phyloP scores from a whole-genome alignment of 345 rosid species.

The Erodium maritimum region DNA sequence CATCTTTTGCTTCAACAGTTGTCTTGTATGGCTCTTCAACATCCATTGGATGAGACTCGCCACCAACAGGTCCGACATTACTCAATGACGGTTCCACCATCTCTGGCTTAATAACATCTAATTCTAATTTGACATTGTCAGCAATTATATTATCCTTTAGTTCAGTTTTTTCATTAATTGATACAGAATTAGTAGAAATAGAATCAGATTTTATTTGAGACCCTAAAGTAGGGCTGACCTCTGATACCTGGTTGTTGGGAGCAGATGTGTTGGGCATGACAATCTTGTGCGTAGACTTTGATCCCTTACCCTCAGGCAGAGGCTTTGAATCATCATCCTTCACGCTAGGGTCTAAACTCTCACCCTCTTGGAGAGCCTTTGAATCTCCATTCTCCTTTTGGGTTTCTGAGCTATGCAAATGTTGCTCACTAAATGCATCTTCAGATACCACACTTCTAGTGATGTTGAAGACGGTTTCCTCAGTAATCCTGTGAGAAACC shows the following conservation, averaged over 20 bases:
- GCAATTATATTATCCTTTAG: constrained; percentile 89
- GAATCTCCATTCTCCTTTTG: constrained; percentile 15
- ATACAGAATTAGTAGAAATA: constrained; percentile 95
- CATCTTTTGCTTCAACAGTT: constrained; percentile 58
- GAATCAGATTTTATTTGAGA: constrained; percentile 97
- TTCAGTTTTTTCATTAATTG: constrained; percentile 93
- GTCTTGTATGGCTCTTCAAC: constrained; percentile 64
- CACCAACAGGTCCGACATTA: constrained; percentile 43
- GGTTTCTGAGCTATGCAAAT: constrained; percentile 18
- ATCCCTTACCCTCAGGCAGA: constrained; percentile 28
- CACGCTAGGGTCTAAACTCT: too few relatives aligned
- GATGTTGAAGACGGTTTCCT: not conserved
- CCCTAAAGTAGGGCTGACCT: constrained; percentile 94
- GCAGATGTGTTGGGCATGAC: constrained; percentile 46
- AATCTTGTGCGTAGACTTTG: constrained; percentile 36
- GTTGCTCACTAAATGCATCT: constrained; percentile 20
- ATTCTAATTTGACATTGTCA: constrained; percentile 95
- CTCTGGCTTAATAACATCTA: constrained; percentile 79
- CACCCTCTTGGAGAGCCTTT: too few relatives aligned
- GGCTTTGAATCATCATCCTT: too few relatives aligned
- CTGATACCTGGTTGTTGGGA: constrained; percentile 76
- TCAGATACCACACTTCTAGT: constrained; percentile 19
- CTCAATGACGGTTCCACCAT: too few relatives aligned
- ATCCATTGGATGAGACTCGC: constrained; percentile 83
- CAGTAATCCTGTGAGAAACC: constrained; percentile 10